Percentiles rank a stretch among this genome's conserved stretches.
Conservation (phyloP, 495 filamentous ascomycete genomes). For the Xylaria telfairii region DNA sequence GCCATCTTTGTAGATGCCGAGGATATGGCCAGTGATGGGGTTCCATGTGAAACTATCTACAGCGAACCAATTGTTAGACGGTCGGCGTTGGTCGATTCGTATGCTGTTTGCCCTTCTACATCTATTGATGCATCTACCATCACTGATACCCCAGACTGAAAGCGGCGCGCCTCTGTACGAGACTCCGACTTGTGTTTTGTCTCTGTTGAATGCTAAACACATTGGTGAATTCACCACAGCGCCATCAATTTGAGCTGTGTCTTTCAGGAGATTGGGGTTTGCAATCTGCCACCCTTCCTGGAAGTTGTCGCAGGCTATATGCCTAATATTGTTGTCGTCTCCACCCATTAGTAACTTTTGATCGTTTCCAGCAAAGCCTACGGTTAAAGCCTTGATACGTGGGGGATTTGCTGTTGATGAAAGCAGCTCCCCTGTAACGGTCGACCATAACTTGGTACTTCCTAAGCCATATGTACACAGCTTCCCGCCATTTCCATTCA, state of each 20-base stretch:
- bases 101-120: constrained; percentile 7
- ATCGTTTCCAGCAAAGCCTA: constrained; percentile 1
- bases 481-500: neutral
- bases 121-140: constrained; percentile 9
- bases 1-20: constrained; percentile 37
- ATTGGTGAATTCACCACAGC: neutral
- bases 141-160: constrained; percentile 1
- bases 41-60: constrained; percentile 36
- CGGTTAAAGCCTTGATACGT: neutral
- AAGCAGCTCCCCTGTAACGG: constrained; percentile 1
- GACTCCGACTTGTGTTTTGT: neutral
- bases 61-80: constrained; percentile 32
- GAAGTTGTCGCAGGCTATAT: neutral
- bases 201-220: neutral
- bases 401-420: neutral
- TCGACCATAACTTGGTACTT: constrained; percentile 1
- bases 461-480: constrained; percentile 3
- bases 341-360: neutral
- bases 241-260: neutral
- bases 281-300: constrained; percentile 5
- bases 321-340: constrained; percentile 4
- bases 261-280: neutral
- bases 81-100: neutral
- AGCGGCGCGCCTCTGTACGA: constrained; percentile 10
- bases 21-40: constrained; percentile 29